phyloP scores from a whole-genome alignment of 2,329 filamentous ascomycete species.

The Xylariomycetidae sp. region DNA sequence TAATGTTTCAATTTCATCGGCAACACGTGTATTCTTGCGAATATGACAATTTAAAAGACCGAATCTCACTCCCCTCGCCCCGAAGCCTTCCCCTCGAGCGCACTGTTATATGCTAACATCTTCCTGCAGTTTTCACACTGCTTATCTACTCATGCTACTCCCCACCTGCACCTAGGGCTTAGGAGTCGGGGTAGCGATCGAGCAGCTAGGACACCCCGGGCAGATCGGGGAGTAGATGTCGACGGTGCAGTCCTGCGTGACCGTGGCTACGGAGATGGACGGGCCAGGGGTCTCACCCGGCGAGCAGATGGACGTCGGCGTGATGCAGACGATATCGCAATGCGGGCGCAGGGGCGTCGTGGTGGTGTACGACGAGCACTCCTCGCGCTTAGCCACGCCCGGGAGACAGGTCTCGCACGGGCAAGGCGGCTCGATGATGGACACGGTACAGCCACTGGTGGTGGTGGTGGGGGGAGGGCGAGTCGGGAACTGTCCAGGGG shows the following conservation, averaged over 20 bases:
- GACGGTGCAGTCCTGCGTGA: not conserved
- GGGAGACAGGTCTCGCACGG: not conserved
- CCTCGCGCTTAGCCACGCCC: not conserved
- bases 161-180: too few relatives aligned
- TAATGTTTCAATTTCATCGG: too few relatives aligned
- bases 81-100: too few relatives aligned
- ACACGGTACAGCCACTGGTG: not conserved
- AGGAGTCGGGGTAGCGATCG: not conserved
- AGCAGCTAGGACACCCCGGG: not conserved
- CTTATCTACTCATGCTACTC: too few relatives aligned
- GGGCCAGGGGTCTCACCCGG: not conserved
- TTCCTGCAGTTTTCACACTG: too few relatives aligned
- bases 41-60: too few relatives aligned
- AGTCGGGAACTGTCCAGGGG: not conserved
- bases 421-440: not conserved
- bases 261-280: not conserved
- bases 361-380: not conserved
- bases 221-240: not conserved
- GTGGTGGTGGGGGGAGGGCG: not conserved
- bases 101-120: too few relatives aligned
- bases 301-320: not conserved
- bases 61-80: too few relatives aligned
- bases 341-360: too few relatives aligned
- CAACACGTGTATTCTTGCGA: too few relatives aligned
- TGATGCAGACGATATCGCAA: not conserved